These are phyloP conservation scores for Mycena chlorophos DNA, from an alignment of 768 basidiomycete species.

Conservation along the genomic window DNA sequence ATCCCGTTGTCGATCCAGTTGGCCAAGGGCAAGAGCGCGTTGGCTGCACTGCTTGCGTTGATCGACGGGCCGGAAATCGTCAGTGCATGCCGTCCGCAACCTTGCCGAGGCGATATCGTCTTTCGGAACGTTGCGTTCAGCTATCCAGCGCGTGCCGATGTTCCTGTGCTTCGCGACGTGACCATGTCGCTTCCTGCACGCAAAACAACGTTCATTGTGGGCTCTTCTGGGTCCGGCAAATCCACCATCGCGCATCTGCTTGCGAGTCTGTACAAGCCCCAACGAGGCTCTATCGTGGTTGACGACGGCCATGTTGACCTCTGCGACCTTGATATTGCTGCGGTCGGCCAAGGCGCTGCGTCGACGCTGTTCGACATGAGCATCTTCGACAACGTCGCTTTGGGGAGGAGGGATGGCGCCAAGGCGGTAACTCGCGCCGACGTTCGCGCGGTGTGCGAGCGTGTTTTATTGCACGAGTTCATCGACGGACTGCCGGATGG, in stretches of 20 bases:
- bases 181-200: slow-evolving; percentile 70
- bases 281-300: slow-evolving; percentile 64
- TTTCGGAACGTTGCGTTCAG: slow-evolving; percentile 76
- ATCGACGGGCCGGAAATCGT: slow-evolving; percentile 44
- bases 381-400: slow-evolving; percentile 84
- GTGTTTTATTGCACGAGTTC: slow-evolving; percentile 87
- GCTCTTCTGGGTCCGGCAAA: slow-evolving; percentile 90
- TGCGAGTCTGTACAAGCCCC: slow-evolving; percentile 73
- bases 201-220: slow-evolving; percentile 90
- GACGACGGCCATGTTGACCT: slow-evolving; percentile 82
- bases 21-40: slow-evolving; percentile 80
- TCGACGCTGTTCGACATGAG: slow-evolving; percentile 78
- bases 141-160: slow-evolving; percentile 78
- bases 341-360: slow-evolving; percentile 74
- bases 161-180: slow-evolving; percentile 63
- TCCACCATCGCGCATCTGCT: slow-evolving; percentile 85
- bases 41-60: slow-evolving; percentile 66
- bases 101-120: slow-evolving; percentile 72
- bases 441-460: slow-evolving; percentile 80
- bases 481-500: slow-evolving; percentile 80
- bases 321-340: slow-evolving; percentile 70
- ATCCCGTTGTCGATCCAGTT: slow-evolving; percentile 79
- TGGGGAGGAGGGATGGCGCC: slow-evolving; percentile 66
- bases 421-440: slow-evolving; percentile 61
- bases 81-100: slow-evolving; percentile 25